Evolutionary conservation across 257 asterid genomes (phyloP).

Genomic region (Solanum corneliomulleri): DNA sequence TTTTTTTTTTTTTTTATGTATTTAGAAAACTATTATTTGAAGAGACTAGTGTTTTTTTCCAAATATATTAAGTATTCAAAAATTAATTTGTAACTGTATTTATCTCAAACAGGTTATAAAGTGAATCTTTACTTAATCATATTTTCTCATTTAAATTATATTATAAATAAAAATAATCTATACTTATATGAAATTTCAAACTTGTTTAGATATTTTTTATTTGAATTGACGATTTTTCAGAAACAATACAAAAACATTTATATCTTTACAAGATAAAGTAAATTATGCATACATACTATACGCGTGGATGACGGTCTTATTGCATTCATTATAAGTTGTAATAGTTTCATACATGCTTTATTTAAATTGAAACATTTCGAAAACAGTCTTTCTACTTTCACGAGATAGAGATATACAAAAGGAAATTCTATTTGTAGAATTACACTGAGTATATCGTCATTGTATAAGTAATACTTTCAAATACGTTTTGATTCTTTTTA

Average conservation of each 20-base stretch:
- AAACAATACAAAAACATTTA: rapidly evolving
- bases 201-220: neutral
- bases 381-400: neutral
- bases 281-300: no score
- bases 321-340: neutral
- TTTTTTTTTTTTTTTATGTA: neutral
- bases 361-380: neutral
- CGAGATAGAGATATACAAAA: no score
- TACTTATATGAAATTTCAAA: neutral
- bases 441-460: neutral
- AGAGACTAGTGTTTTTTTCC: neutral
- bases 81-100: no score
- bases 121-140: neutral
- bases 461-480: no score
- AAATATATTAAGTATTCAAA: no score
- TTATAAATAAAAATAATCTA: neutral
- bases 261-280: neutral
- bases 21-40: no score
- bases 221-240: neutral
- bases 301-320: neutral
- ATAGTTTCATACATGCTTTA: neutral
- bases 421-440: neutral
- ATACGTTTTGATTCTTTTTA: no score
- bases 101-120: neutral
- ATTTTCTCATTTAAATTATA: no score